These are phyloP conservation scores for Exophiala alcalophila DNA, from an alignment of 2,329 filamentous ascomycete species.

Conservation along the genomic window DNA sequence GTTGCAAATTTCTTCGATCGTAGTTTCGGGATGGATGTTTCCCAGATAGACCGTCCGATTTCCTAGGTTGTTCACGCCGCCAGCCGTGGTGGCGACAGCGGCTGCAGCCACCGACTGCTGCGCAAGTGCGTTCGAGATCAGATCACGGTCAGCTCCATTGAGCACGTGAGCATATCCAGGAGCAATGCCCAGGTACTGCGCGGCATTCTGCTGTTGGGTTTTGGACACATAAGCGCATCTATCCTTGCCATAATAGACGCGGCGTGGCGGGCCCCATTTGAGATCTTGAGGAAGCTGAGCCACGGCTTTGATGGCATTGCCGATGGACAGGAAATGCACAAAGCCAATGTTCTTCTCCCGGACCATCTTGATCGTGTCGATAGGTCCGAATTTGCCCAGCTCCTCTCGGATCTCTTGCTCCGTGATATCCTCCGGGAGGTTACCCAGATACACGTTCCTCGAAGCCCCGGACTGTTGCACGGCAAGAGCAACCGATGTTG, in stretches of 20 bases:
- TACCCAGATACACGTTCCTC: conserved; percentile 94
- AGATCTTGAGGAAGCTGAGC: conserved; percentile 92
- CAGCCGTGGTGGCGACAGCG: conserved; percentile 92
- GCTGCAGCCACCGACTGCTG: conserved; percentile 97
- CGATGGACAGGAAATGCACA: conserved; percentile 94
- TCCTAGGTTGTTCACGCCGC: conserved; percentile 93
- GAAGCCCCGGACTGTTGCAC: conserved; percentile 97
- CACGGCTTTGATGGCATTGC: conserved; percentile 97
- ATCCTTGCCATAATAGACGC: conserved; percentile 98
- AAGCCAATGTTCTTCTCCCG: conserved; percentile 98
- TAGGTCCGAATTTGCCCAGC: conserved; percentile 89
- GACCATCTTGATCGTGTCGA: conserved; percentile 97
- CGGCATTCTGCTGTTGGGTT: conserved; percentile 98
- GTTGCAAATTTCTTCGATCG: conserved; percentile 99
- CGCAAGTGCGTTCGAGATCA: conserved; percentile 93
- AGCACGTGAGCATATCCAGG: conserved; percentile 95
- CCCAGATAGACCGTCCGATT: conserved; percentile 97
- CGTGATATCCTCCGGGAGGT: conserved; percentile 80
- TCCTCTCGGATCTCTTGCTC: conserved; percentile 94
- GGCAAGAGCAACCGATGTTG: conserved; percentile 92
- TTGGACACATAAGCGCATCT: conserved; percentile 98
- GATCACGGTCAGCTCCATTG: conserved; percentile 90
- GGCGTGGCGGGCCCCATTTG: conserved; percentile 93
- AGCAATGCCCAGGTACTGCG: conserved; percentile 94
- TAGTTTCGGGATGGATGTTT: conserved; percentile 98